A percentile compares a stretch with the other conserved stretches of the same genome.
These are phyloP conservation scores for Suillus variegatus DNA, from an alignment of 768 basidiomycete species.

Conservation along the genomic window DNA sequence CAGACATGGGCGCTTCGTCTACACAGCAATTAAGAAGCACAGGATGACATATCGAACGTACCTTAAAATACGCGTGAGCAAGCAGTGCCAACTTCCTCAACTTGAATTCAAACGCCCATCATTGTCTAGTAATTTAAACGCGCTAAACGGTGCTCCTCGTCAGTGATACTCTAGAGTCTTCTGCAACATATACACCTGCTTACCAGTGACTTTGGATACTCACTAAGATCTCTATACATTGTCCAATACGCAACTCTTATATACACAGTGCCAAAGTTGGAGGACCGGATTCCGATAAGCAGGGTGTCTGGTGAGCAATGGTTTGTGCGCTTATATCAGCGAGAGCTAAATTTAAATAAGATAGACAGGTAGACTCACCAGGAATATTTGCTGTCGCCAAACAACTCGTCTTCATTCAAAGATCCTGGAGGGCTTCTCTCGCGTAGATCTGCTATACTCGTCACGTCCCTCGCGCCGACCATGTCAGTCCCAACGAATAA, in stretches of 20 bases:
- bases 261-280: no score
- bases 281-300: not conserved
- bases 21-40: not conserved
- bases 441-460: not conserved
- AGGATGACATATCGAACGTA: not conserved
- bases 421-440: not conserved
- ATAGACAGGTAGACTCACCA: not conserved
- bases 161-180: not conserved
- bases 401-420: not conserved
- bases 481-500: not conserved
- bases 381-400: not conserved
- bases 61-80: not conserved
- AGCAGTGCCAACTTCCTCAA: not conserved
- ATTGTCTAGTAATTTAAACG: not conserved
- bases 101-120: not conserved
- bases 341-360: not conserved
- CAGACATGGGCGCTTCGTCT: not conserved
- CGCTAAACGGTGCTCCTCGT: not conserved
- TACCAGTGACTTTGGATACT: not conserved
- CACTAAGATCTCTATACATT: not conserved
- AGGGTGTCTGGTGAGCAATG: not conserved
- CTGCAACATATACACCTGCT: not conserved
- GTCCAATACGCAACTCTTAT: not conserved
- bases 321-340: not conserved
- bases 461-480: not conserved